Evolutionary conservation across 192 early-diverging fungal species (phyloP).

Genomic region (Linnemannia zychae): DNA sequence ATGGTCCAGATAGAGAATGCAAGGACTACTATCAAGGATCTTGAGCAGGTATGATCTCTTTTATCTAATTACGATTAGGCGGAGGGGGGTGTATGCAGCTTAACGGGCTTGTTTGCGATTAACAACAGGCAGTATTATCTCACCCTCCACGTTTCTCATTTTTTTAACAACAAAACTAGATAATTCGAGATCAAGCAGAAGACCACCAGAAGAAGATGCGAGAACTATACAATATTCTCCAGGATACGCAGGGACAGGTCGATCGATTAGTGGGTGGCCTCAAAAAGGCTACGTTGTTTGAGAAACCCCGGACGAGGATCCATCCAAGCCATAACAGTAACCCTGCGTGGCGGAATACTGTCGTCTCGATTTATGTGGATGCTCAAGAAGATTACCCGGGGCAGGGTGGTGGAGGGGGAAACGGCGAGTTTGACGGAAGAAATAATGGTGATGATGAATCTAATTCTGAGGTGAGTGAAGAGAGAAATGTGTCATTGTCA

Average conservation of each 20-base stretch:
- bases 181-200: constrained; percentile 47
- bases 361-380: constrained; percentile 49
- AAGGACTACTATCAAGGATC: constrained; percentile 52
- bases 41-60: constrained; percentile 47
- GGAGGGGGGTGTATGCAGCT: too few relatives aligned
- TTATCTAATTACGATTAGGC: too few relatives aligned
- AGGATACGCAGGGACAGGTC: constrained; percentile 40
- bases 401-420: not conserved
- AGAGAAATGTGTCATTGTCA: too few relatives aligned
- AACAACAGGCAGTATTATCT: too few relatives aligned
- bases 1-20: constrained; percentile 52
- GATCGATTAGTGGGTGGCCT: constrained; percentile 35
- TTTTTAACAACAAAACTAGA: constrained; percentile 4
- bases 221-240: constrained; percentile 36
- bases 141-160: too few relatives aligned
- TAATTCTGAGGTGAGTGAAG: constrained; percentile 12
- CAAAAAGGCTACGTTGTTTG: constrained; percentile 37
- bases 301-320: constrained; percentile 20
- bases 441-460: not conserved
- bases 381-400: constrained; percentile 41
- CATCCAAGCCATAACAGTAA: constrained; percentile 12
- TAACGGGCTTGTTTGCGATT: not conserved
- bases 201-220: constrained; percentile 41
- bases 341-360: constrained; percentile 37
- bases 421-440: not conserved